Evolutionary conservation across 371 early-diverging fungal genomes (phyloP).

Genomic region (Mucor racemosus): DNA sequence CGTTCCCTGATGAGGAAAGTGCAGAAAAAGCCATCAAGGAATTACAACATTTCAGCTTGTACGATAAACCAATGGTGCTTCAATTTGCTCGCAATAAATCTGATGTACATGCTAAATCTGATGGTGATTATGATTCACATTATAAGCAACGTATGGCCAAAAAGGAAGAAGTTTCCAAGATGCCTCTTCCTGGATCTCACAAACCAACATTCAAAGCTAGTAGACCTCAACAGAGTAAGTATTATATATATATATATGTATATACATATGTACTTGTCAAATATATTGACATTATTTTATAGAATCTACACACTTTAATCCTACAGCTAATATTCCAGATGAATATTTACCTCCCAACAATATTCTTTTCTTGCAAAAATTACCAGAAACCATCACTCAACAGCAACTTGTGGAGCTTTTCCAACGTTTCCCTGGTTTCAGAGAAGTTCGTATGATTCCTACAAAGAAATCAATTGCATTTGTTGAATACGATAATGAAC

Average conservation of each 20-base stretch:
- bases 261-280: not conserved
- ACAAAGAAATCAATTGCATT: constrained; percentile 89
- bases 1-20: constrained; percentile 62
- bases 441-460: constrained; percentile 89
- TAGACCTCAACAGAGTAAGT: constrained; percentile 22
- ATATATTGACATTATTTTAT: not conserved
- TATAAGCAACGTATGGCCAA: constrained; percentile 57
- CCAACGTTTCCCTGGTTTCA: constrained; percentile 83
- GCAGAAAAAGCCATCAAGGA: constrained; percentile 86
- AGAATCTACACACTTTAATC: constrained; percentile 14
- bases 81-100: constrained; percentile 85
- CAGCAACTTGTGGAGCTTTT: constrained; percentile 70
- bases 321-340: constrained; percentile 65
- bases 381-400: constrained; percentile 78
- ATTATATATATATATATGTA: not conserved
- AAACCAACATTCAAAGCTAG: constrained; percentile 44
- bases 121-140: constrained; percentile 72
- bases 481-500: constrained; percentile 90
- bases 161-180: constrained; percentile 46
- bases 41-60: constrained; percentile 83
- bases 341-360: constrained; percentile 81
- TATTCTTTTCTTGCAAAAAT: constrained; percentile 90
- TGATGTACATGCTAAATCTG: constrained; percentile 76
- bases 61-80: constrained; percentile 85
- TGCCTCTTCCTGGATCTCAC: constrained; percentile 52